A percentile compares a stretch with the other conserved stretches of the same genome.
Evolutionary conservation across 192 early-diverging fungal genomes (phyloP).

Genomic region (Coemansia sp.): DNA sequence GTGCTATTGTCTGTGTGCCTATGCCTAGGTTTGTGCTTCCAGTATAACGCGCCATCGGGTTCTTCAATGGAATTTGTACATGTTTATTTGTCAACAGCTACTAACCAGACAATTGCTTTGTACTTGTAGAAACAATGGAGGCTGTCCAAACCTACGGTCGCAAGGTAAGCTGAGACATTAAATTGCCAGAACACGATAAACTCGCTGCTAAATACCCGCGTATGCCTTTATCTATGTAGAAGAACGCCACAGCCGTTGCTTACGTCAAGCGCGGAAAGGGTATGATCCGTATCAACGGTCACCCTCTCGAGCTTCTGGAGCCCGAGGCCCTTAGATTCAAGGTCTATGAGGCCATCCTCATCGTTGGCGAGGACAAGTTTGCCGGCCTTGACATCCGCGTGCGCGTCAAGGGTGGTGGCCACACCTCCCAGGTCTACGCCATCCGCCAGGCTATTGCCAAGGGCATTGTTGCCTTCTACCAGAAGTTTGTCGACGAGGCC

Average conservation of each 20-base stretch:
- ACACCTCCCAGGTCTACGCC: conserved; percentile 95
- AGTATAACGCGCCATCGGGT: too few relatives aligned
- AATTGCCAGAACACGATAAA: neutral
- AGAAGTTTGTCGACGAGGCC: conserved; percentile 99
- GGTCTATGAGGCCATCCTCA: conserved; percentile 97
- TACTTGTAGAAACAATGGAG: conserved; percentile 51
- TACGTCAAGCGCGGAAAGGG: conserved; percentile 97
- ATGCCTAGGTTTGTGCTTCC: too few relatives aligned
- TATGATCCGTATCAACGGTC: conserved; percentile 97
- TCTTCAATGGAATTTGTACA: too few relatives aligned
- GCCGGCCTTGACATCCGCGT: conserved; percentile 95
- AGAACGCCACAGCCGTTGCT: conserved; percentile 99
- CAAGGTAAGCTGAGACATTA: conserved; percentile 21
- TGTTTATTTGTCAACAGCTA: too few relatives aligned
- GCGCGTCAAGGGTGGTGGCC: conserved; percentile 95
- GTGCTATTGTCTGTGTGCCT: too few relatives aligned
- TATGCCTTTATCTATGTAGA: conserved; percentile 52
- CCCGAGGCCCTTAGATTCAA: conserved; percentile 97
- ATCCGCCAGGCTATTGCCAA: conserved; percentile 99
- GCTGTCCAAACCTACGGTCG: conserved; percentile 57
- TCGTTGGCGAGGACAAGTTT: conserved; percentile 96
- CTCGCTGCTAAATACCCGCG: neutral
- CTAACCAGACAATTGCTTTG: too few relatives aligned
- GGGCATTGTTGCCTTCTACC: conserved; percentile 98
- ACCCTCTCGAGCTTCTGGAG: conserved; percentile 92